Evolutionary conservation across 108 stramenopile genomes (phyloP).

Genomic region (Cyclotella cryptica): DNA sequence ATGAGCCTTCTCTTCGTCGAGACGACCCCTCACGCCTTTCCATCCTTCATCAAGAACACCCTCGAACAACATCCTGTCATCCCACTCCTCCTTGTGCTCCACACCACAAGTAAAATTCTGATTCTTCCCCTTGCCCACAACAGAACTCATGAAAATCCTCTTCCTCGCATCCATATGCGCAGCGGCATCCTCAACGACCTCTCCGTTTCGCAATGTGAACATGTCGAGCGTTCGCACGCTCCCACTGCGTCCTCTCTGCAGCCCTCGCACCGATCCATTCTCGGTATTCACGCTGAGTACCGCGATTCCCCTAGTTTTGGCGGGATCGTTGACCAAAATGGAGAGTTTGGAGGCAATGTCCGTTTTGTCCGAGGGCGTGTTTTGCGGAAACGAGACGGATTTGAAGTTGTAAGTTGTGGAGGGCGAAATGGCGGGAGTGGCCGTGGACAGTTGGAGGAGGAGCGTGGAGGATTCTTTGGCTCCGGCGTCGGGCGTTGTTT

Average conservation of each 20-base stretch:
- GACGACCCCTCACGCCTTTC: neutral
- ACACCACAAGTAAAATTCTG: slow-evolving; percentile 28
- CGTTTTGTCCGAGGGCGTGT: neutral
- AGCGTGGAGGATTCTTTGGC: slow-evolving; percentile 2
- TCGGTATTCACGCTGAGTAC: slow-evolving; percentile 6
- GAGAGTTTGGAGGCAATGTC: neutral
- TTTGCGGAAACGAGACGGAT: neutral
- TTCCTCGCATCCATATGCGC: neutral
- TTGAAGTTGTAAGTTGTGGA: slow-evolving; percentile 2
- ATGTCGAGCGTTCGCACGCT: slow-evolving; percentile 18
- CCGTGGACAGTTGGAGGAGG: slow-evolving; percentile 4
- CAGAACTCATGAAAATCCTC: slow-evolving; percentile 1
- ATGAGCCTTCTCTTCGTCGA: neutral
- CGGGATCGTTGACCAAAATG: slow-evolving; percentile 10
- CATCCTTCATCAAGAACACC: neutral
- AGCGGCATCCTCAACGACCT: neutral
- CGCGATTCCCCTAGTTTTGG: neutral
- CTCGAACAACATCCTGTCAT: slow-evolving; percentile 12
- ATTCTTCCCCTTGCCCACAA: neutral
- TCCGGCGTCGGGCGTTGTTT: neutral
- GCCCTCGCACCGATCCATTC: neutral
- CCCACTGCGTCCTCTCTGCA: neutral
- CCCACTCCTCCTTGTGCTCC: slow-evolving; percentile 10
- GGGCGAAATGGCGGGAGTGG: slow-evolving; percentile 2
- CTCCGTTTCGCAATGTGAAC: neutral